Conservation (phyloP, 2,329 filamentous ascomycete genomes). For the Claviceps paspali region DNA sequence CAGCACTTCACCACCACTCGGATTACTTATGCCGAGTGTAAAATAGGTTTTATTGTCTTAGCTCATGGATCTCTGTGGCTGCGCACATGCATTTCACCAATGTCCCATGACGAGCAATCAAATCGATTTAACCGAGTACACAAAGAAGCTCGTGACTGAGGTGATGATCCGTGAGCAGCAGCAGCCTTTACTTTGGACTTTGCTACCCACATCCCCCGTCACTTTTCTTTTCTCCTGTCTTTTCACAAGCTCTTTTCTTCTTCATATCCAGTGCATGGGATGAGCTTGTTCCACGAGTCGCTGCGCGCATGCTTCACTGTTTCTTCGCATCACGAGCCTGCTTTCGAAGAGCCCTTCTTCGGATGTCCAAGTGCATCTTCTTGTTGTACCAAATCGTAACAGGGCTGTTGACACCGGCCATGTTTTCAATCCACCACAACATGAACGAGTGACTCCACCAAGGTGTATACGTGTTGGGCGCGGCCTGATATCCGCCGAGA, state of each 20-base stretch:
- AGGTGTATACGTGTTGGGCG: conserved; percentile 74
- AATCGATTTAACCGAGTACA: background rate
- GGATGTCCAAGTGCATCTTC: conserved; percentile 69
- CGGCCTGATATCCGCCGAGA: conserved; percentile 60
- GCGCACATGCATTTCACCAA: background rate
- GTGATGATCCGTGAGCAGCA: too few relatives aligned
- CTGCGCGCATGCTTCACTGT: conserved; percentile 15
- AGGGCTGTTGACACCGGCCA: conserved; percentile 33
- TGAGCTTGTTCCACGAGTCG: background rate
- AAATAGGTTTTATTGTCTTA: background rate
- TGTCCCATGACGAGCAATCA: background rate
- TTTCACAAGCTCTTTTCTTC: background rate
- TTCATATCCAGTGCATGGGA: background rate
- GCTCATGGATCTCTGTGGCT: background rate
- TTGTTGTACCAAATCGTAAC: conserved; percentile 35
- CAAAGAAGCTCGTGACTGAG: too few relatives aligned
- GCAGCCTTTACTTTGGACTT: background rate
- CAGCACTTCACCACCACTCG: background rate
- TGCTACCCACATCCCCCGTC: background rate
- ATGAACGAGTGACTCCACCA: conserved; percentile 87
- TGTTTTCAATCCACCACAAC: conserved; percentile 62
- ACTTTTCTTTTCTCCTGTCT: background rate
- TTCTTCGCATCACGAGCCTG: conserved; percentile 70
- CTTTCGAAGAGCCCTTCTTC: conserved; percentile 70
- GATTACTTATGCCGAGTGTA: too few relatives aligned